These are phyloP conservation scores for Fusarium tuaranense DNA, from an alignment of 2,329 filamentous ascomycete species.

Conservation along the genomic window DNA sequence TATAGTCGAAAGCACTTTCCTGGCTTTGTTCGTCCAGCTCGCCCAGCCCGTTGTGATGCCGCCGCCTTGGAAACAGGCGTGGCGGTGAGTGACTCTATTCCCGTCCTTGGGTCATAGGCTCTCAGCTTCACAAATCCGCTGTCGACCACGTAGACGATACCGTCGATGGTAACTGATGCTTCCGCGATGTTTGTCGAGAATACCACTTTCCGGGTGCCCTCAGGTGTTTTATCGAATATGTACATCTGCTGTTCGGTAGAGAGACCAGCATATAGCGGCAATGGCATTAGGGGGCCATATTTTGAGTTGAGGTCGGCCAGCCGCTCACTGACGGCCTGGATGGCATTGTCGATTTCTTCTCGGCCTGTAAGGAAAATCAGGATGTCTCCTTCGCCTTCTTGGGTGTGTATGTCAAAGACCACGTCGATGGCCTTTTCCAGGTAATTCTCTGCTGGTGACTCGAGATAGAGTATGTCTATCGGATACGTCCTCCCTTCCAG, in stretches of 20 bases:
- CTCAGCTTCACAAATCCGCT: constrained; percentile 91
- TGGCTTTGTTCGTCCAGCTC: constrained; percentile 87
- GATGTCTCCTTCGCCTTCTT: constrained; percentile 86
- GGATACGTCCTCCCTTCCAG: constrained; percentile 90
- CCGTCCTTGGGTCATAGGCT: constrained; percentile 84
- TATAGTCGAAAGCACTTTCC: constrained; percentile 97
- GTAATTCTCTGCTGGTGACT: constrained; percentile 85
- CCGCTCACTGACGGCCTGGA: constrained; percentile 83
- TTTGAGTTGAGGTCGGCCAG: constrained; percentile 66
- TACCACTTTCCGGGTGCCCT: constrained; percentile 89
- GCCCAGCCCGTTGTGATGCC: constrained; percentile 89
- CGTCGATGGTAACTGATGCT: constrained; percentile 93
- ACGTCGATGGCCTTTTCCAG: constrained; percentile 85
- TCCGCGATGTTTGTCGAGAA: constrained; percentile 97
- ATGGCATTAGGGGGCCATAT: constrained; percentile 47
- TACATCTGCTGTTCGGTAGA: constrained; percentile 94
- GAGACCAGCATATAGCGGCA: constrained; percentile 91
- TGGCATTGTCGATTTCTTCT: constrained; percentile 88
- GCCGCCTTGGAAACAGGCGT: constrained; percentile 90
- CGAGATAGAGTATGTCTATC: constrained; percentile 86
- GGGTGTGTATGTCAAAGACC: constrained; percentile 87
- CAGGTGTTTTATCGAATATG: constrained; percentile 86
- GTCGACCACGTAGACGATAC: constrained; percentile 91
- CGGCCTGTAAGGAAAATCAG: constrained; percentile 92
- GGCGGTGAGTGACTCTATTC: constrained; percentile 88